Base-by-base conservation (phyloP, 768 basidiomycete species). In the Cystobasidium tubakii region DNA sequence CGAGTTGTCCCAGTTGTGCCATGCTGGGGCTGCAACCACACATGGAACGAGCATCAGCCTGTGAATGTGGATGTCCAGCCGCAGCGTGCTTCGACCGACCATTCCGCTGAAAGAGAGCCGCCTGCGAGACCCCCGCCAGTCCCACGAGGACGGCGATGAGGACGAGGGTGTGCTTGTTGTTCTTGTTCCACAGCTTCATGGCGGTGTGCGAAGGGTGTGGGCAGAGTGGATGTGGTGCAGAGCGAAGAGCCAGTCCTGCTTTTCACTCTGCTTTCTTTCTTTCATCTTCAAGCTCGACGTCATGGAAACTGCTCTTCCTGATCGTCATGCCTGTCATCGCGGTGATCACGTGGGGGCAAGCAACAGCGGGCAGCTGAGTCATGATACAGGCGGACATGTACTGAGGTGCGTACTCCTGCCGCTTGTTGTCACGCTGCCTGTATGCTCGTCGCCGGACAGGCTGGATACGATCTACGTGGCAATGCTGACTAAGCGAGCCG, bases 1-100 rank as follows among this genome's bases (percentile, higher is more conserved):
- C 12, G 83, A 81, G 31, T 84, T 80, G 1, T 88, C 87, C 91
- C 91, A 92, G 65, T 77, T 71, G 63, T 62, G 62, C 73, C 69
- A 71, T 71, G 69, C 69, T 1, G 70, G 66, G 55, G 25, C 50
- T 72, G 60, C 54, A 44, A 19, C n/a, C 44, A 21, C 54, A 64
- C 10, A 3, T 19, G 2, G 23, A 39, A 21, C 21, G 17, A 27
- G 12, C 33, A 29, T 70, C 17, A 33, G 36, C n/a, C n/a, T 39
- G 29, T 23, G 21, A n/a, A 25, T 43, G 43, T 31, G 67, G 17
- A 19, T n/a, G 10, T 23, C 4, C 39, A 21, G n/a, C 67, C n/a
- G n/a, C n/a, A n/a, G n/a, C n/a, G n/a, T n/a, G n/a, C n/a, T n/a
- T n/a, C n/a, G n/a, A n/a, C n/a, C n/a, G n/a, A 71, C 53, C 74